A percentile compares a stretch with the other conserved stretches of the same genome.
Conservation (phyloP, 495 filamentous ascomycete genomes). For the Annulohypoxylon stygium region DNA sequence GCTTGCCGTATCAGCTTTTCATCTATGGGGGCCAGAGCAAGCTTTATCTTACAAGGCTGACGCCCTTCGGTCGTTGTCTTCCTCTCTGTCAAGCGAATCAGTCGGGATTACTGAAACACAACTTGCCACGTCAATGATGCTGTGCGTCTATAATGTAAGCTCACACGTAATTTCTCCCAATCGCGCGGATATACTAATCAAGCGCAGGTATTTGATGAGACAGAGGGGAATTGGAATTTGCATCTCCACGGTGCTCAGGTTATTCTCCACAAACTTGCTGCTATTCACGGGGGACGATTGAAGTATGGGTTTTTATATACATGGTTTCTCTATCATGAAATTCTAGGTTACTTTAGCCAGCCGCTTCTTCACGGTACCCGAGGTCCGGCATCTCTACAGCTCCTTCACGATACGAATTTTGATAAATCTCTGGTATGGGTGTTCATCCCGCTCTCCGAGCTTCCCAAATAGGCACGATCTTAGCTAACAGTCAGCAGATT, state of each 20-base stretch:
- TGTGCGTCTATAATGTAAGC: constrained; percentile 56
- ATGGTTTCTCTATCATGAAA: constrained; percentile 56
- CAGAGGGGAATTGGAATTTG: constrained; percentile 52
- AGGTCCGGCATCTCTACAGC: constrained; percentile 47
- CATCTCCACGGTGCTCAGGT: constrained; percentile 53
- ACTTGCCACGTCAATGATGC: constrained; percentile 56
- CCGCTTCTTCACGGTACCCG: constrained; percentile 43
- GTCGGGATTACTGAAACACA: constrained; percentile 52
- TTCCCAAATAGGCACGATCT: not conserved
- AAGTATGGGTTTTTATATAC: constrained; percentile 52
- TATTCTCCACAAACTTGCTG: constrained; percentile 47
- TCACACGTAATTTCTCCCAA: not conserved
- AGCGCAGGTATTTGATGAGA: constrained; percentile 54
- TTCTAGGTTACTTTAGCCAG: constrained; percentile 52
- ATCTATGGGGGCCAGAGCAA: constrained; percentile 48
- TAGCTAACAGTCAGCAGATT: constrained; percentile 46
- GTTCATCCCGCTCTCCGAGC: not conserved
- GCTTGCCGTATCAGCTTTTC: constrained; percentile 53
- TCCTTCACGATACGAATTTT: constrained; percentile 45
- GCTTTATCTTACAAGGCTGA: constrained; percentile 54
- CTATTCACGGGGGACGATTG: constrained; percentile 45
- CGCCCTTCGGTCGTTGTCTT: constrained; percentile 51
- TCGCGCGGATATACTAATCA: constrained; percentile 19
- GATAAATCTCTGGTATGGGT: constrained; percentile 51
- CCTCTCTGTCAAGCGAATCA: constrained; percentile 45